Conservation (phyloP, 306 rosid species). For the Rosa lucieae region DNA sequence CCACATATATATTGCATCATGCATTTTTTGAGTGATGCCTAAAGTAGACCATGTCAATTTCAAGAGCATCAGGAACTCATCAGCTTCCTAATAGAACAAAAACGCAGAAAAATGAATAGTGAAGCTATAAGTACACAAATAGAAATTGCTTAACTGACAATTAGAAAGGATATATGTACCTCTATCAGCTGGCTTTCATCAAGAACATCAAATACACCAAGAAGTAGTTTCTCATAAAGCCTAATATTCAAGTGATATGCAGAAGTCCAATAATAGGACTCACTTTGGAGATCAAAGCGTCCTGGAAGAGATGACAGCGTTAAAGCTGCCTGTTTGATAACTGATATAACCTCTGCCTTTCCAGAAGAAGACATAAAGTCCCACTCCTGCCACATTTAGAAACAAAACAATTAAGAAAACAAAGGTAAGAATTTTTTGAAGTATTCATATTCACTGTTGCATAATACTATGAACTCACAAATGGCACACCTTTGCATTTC, state of each 20-base stretch:
- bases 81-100: slow-evolving; percentile 40
- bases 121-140: slow-evolving; percentile 1
- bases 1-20: slow-evolving; percentile 48
- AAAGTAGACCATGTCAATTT: slow-evolving; percentile 52
- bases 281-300: slow-evolving; percentile 31
- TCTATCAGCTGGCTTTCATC: slow-evolving; percentile 49
- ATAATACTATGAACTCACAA: slow-evolving; percentile 5
- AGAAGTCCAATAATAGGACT: slow-evolving; percentile 48
- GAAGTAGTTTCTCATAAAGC: slow-evolving; percentile 51
- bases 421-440: not conserved
- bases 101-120: slow-evolving; percentile 10
- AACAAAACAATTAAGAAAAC: slow-evolving; percentile 3
- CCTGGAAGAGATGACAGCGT: slow-evolving; percentile 47
- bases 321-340: slow-evolving; percentile 36
- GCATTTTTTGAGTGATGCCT: slow-evolving; percentile 52
- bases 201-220: slow-evolving; percentile 45
- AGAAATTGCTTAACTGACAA: slow-evolving; percentile 11
- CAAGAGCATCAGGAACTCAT: slow-evolving; percentile 37
- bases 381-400: slow-evolving; percentile 43
- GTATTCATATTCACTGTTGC: slow-evolving; percentile 3
- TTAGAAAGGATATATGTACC: slow-evolving; percentile 29
- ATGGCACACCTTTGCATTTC: slow-evolving; percentile 40
- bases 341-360: slow-evolving; percentile 41
- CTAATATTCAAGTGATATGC: slow-evolving; percentile 51
- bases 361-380: slow-evolving; percentile 44